These are phyloP conservation scores for Chalaropsis thielavioides DNA, from an alignment of 2,329 filamentous ascomycete genomes.

Conservation along the genomic window DNA sequence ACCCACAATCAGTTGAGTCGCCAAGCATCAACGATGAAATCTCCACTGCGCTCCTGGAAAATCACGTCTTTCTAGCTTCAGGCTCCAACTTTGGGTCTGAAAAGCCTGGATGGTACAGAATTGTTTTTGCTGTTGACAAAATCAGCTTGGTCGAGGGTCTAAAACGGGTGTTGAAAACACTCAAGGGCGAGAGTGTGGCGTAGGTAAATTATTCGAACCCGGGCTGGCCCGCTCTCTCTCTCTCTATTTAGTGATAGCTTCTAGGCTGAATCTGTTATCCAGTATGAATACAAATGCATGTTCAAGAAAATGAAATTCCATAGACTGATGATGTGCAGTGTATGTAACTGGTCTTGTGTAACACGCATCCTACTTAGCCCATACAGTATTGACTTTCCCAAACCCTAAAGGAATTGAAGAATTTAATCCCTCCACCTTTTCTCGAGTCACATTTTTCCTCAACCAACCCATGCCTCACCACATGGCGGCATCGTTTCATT, in stretches of 20 bases:
- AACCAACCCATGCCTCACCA: neutral
- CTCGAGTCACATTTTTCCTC: neutral
- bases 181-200: constrained; percentile 4
- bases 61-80: constrained; percentile 27
- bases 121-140: constrained; percentile 27
- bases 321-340: neutral
- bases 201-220: neutral
- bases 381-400: neutral
- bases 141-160: constrained; percentile 23
- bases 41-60: constrained; percentile 22
- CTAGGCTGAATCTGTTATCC: neutral
- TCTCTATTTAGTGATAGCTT: neutral
- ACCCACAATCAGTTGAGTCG: constrained; percentile 14
- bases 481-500: constrained; percentile 10
- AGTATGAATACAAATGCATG: neutral
- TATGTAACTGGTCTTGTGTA: neutral
- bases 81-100: constrained; percentile 28
- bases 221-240: neutral
- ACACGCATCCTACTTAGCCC: neutral
- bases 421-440: neutral
- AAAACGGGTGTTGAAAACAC: constrained; percentile 5
- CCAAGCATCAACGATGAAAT: constrained; percentile 22
- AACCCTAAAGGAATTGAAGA: neutral
- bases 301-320: neutral
- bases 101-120: constrained; percentile 27